Evolutionary conservation across 2,329 filamentous ascomycete species (phyloP).

Genomic region (Cadophora gregata): DNA sequence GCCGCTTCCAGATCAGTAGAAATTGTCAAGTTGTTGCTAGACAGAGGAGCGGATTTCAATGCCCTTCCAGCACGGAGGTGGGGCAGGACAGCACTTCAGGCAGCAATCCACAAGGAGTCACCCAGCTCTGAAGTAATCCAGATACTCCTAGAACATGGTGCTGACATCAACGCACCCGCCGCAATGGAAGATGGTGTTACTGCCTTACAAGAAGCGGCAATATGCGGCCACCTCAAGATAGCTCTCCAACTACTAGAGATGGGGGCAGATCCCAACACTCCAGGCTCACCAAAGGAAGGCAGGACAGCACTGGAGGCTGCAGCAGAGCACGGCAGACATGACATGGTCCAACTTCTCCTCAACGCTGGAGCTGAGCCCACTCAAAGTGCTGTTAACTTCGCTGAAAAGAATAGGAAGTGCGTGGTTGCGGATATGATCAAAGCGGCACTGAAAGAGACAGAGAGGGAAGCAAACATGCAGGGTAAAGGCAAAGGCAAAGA

Average conservation of each 20-base stretch:
- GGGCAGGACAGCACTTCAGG: conserved; percentile 22
- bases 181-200: neutral
- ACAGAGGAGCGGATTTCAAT: conserved; percentile 26
- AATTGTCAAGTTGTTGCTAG: conserved; percentile 21
- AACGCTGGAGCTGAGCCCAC: conserved; percentile 20
- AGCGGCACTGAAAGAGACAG: neutral
- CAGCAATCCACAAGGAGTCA: conserved; percentile 2
- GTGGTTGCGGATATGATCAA: conserved; percentile 11
- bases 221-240: conserved; percentile 30
- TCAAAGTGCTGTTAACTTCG: neutral
- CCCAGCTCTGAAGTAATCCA: conserved; percentile 19
- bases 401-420: neutral
- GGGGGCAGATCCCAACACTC: conserved; percentile 25
- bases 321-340: conserved; percentile 40
- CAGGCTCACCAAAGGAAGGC: conserved; percentile 28
- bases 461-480: neutral
- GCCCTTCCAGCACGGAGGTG: neutral
- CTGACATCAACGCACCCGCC: conserved; percentile 18
- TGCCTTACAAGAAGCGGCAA: conserved; percentile 38
- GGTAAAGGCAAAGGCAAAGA: neutral
- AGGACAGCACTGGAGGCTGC: conserved; percentile 38
- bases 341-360: conserved; percentile 27
- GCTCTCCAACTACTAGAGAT: conserved; percentile 35
- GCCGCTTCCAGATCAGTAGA: neutral
- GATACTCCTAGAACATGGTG: conserved; percentile 28